These are phyloP conservation scores for Parasitella parasitica DNA, from an alignment of 371 early-diverging fungal genomes.

Conservation along the genomic window DNA sequence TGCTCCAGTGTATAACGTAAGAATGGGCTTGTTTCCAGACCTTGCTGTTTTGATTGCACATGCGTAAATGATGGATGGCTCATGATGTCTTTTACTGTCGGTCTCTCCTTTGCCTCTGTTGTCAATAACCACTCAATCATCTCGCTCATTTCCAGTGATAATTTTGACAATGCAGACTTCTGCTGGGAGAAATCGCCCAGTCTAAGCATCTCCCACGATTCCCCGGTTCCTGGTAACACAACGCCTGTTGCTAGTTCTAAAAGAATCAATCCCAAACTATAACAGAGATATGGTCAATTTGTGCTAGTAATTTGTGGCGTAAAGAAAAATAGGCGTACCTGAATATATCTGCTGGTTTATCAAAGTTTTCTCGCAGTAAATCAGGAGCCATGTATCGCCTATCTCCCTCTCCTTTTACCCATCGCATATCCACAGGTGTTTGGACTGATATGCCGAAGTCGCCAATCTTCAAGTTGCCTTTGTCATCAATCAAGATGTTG, in stretches of 20 bases:
- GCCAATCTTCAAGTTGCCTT: conserved; percentile 73
- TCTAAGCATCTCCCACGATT: conserved; percentile 83
- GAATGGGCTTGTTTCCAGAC: neutral
- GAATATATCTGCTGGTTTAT: conserved; percentile 88
- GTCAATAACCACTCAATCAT: conserved; percentile 69
- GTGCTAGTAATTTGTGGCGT: neutral
- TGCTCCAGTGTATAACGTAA: conserved; percentile 2
- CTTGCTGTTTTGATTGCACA: neutral
- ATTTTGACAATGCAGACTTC: conserved; percentile 7
- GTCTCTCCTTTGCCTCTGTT: conserved; percentile 55
- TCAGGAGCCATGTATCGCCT: conserved; percentile 96
- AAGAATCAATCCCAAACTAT: conserved; percentile 86
- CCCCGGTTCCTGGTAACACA: conserved; percentile 82
- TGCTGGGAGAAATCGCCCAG: conserved; percentile 68
- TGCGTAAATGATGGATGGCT: conserved; percentile 8
- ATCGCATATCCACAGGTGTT: conserved; percentile 46
- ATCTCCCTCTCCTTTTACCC: conserved; percentile 86
- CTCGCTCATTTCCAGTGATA: conserved; percentile 23
- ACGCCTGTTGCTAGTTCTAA: conserved; percentile 85
- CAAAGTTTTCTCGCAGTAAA: conserved; percentile 72
- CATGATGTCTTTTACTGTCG: conserved; percentile 37
- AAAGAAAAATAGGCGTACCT: conserved; percentile 43
- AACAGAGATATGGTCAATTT: neutral
- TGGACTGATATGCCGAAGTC: conserved; percentile 87
- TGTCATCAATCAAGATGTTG: conserved; percentile 74